Percentiles rank a stretch among this genome's conserved stretches.
Conservation (phyloP, 805 yeast genomes). For the Kurtzmaniella fragi region DNA sequence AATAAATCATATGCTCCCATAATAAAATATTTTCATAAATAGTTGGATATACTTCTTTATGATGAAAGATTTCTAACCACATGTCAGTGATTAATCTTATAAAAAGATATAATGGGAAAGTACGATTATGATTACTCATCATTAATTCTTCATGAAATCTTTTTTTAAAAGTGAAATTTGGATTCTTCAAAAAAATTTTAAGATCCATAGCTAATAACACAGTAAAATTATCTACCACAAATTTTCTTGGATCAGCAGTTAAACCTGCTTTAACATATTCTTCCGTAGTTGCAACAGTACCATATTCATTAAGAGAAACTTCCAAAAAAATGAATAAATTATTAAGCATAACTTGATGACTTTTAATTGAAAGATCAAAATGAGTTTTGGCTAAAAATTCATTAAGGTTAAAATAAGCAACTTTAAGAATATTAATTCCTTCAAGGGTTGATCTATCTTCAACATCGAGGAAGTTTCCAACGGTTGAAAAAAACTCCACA, state of each 20-base stretch:
- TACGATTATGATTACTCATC: conserved; percentile 47
- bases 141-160: conserved; percentile 58
- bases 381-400: conserved; percentile 27
- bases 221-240: conserved; percentile 41
- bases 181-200: conserved; percentile 48
- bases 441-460: conserved; percentile 28
- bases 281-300: conserved; percentile 36
- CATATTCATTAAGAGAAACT: conserved; percentile 37
- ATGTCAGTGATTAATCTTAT: conserved; percentile 29
- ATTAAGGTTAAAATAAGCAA: conserved; percentile 30
- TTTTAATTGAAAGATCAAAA: conserved; percentile 32
- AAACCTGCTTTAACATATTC: conserved; percentile 46
- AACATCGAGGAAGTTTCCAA: conserved; percentile 37
- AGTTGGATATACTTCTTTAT: conserved; percentile 26
- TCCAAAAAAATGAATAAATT: conserved; percentile 36
- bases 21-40: conserved; percentile 38
- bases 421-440: conserved; percentile 25
- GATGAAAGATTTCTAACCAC: conserved; percentile 31
- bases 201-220: conserved; percentile 51
- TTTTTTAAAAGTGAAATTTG: conserved; percentile 58
- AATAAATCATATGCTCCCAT: conserved; percentile 53
- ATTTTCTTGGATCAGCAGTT: conserved; percentile 37
- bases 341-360: conserved; percentile 37
- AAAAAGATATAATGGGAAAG: conserved; percentile 46
- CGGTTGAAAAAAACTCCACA: conserved; percentile 40